Conservation (phyloP, 2,329 filamentous ascomycete species). For the Hypoxylon sp. region DNA sequence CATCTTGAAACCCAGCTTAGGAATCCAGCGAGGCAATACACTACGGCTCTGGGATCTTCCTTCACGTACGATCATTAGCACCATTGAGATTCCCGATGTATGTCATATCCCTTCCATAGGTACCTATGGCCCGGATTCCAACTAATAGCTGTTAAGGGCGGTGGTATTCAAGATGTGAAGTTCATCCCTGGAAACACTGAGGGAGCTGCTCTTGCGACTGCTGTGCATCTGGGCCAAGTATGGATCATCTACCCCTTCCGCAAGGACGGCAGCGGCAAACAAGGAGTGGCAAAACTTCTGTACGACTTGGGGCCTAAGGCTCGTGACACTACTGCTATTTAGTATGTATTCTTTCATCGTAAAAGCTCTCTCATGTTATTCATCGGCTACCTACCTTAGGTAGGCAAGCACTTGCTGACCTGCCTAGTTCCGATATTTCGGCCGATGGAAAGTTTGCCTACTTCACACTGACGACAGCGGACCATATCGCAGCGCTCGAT, state of each 20-base stretch:
- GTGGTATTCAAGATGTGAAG: conserved; percentile 75
- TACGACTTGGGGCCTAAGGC: conserved; percentile 71
- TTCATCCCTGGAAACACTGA: conserved; percentile 74
- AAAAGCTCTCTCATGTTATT: neutral
- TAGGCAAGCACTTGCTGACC: neutral
- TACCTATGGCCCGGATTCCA: neutral
- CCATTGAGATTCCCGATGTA: conserved; percentile 72
- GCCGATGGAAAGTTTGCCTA: conserved; percentile 72
- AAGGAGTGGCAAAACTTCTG: conserved; percentile 70
- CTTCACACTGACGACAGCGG: conserved; percentile 72
- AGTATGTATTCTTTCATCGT: conserved; percentile 54
- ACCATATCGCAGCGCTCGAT: conserved; percentile 74
- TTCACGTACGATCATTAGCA: conserved; percentile 69
- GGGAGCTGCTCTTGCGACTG: conserved; percentile 71
- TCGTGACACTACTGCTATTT: conserved; percentile 70
- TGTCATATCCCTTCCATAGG: conserved; percentile 33
- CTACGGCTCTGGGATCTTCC: conserved; percentile 72
- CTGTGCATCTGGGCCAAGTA: conserved; percentile 71
- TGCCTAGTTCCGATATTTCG: conserved; percentile 66
- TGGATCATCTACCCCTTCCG: conserved; percentile 77
- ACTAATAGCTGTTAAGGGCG: conserved; percentile 56
- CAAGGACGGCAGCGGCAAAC: conserved; percentile 67
- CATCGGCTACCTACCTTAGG: neutral
- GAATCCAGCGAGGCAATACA: conserved; percentile 69
- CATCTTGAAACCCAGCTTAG: conserved; percentile 71